These are phyloP conservation scores for Malassezia equina DNA, from an alignment of 1,284 basidiomycete species.

Conservation along the genomic window DNA sequence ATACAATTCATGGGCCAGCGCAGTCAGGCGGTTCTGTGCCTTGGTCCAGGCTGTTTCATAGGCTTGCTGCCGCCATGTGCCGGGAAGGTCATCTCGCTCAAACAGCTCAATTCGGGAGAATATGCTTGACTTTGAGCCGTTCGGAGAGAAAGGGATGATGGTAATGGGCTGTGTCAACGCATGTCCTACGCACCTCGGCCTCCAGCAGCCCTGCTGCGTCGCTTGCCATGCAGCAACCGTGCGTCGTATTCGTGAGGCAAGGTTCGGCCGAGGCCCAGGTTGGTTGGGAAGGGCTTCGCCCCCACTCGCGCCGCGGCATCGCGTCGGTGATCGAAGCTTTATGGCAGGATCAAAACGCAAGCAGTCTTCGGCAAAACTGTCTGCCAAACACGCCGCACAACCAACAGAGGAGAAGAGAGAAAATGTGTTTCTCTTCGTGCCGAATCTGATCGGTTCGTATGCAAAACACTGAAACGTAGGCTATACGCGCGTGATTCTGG, in stretches of 20 bases:
- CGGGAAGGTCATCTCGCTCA: neutral
- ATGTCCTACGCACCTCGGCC: slow-evolving; percentile 1
- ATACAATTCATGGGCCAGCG: neutral
- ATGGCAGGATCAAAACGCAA: slow-evolving; percentile 17
- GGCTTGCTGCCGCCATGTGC: neutral
- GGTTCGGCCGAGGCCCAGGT: neutral
- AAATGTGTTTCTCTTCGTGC: slow-evolving; percentile 62
- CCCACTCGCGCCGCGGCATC: neutral
- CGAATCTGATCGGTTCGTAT: slow-evolving; percentile 69
- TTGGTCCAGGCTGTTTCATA: neutral
- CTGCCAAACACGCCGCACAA: neutral
- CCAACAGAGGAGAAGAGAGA: slow-evolving; percentile 10
- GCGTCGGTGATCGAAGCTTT: neutral
- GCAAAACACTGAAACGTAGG: slow-evolving; percentile 52
- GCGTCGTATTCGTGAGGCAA: neutral
- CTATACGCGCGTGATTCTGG: slow-evolving; percentile 81
- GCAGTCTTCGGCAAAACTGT: slow-evolving; percentile 5
- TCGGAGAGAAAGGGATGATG: neutral
- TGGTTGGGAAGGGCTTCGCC: neutral
- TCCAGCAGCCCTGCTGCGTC: slow-evolving; percentile 6
- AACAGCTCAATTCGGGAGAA: neutral
- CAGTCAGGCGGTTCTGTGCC: neutral
- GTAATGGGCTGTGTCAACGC: neutral
- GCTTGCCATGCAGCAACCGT: slow-evolving; percentile 1
- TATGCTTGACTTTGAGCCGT: neutral